Evolutionary conservation across 2,329 filamentous ascomycete genomes (phyloP).

Genomic region (Hypoxylon sp.): DNA sequence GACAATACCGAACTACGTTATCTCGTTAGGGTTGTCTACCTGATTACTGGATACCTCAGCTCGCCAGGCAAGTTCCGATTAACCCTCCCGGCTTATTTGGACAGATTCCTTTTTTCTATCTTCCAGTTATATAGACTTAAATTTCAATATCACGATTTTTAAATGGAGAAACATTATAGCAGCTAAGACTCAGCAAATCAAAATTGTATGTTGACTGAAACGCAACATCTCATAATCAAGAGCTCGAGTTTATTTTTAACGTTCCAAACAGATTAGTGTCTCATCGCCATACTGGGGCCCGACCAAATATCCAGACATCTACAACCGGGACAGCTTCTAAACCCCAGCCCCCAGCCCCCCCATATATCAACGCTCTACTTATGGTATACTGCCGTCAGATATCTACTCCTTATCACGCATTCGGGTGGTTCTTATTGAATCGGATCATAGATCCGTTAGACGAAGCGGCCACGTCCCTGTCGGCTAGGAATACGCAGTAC

Average conservation of each 20-base stretch:
- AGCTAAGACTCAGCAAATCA: neutral
- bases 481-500: conserved; percentile 46
- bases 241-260: neutral
- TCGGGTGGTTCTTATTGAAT: conserved; percentile 43
- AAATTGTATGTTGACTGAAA: neutral
- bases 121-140: neutral
- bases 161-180: neutral
- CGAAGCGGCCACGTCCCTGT: conserved; percentile 35
- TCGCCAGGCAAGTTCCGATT: too few relatives aligned
- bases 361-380: neutral
- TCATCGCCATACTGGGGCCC: neutral
- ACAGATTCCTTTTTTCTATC: too few relatives aligned
- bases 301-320: neutral
- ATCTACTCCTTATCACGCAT: conserved; percentile 8
- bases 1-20: too few relatives aligned
- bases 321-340: neutral
- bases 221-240: neutral
- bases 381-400: neutral
- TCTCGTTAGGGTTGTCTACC: too few relatives aligned
- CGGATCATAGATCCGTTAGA: conserved; percentile 38
- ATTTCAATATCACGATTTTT: neutral
- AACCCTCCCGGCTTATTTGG: too few relatives aligned
- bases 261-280: neutral
- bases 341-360: neutral
- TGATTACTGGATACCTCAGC: too few relatives aligned